phyloP scores from a whole-genome alignment of 2,329 filamentous ascomycete species.

The Aspergillus tanneri region DNA sequence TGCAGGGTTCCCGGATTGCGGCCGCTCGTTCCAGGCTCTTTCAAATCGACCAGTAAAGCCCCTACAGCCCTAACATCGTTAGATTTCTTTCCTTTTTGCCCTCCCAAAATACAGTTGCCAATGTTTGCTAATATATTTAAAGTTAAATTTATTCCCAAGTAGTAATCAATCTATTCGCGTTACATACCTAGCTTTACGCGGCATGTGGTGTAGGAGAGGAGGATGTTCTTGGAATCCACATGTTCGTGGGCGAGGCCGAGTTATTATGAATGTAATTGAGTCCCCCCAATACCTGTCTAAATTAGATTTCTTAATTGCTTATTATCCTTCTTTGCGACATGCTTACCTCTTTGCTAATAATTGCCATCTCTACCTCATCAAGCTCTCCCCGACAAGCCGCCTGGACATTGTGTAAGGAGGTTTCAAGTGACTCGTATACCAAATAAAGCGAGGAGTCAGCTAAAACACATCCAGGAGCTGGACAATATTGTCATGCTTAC shows the following conservation, averaged over 20 bases:
- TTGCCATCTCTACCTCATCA: slow-evolving; percentile 1
- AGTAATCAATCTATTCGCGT: neutral
- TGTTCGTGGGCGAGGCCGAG: slow-evolving; percentile 1
- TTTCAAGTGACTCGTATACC: slow-evolving; percentile 1
- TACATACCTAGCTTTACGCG: slow-evolving; percentile 2
- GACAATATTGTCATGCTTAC: too few relatives aligned
- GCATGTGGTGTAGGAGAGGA: neutral
- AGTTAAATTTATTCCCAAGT: too few relatives aligned
- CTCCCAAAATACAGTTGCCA: neutral
- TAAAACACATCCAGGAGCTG: neutral
- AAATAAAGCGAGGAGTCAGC: neutral
- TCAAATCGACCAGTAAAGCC: neutral
- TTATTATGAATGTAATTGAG: slow-evolving; percentile 1
- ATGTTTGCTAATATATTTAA: too few relatives aligned
- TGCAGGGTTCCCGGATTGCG: slow-evolving; percentile 2
- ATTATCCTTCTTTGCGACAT: neutral
- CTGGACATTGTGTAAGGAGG: slow-evolving; percentile 3
- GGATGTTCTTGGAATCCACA: neutral
- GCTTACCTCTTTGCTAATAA: slow-evolving; percentile 6
- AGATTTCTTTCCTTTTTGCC: neutral
- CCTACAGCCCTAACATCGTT: neutral
- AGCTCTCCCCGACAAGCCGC: slow-evolving; percentile 2
- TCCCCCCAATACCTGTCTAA: neutral
- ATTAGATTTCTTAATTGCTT: neutral
- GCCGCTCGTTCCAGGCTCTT: slow-evolving; percentile 1